phyloP scores from a whole-genome alignment of 345 rosid species.

The Streptanthus diversifolius region DNA sequence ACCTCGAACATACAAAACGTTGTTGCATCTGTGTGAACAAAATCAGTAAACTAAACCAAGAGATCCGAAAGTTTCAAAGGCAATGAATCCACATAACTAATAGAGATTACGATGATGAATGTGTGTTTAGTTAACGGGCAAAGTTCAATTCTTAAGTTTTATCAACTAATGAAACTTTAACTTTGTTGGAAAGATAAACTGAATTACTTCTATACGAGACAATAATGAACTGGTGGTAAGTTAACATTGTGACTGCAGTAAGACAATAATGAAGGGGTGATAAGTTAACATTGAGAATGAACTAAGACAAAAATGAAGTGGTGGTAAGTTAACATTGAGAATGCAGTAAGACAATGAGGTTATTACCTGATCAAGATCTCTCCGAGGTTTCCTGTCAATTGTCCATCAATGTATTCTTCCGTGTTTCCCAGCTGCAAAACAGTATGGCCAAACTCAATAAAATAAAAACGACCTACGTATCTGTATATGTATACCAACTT shows the following conservation, averaged over 20 bases:
- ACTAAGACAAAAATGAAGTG: neutral
- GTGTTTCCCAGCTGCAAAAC: slow-evolving; percentile 74
- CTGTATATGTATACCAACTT: neutral
- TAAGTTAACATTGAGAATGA: too few species aligned
- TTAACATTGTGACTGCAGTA: neutral
- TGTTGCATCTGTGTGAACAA: slow-evolving; percentile 69
- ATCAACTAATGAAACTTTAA: neutral
- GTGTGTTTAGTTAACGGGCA: neutral
- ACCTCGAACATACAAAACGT: slow-evolving; percentile 83
- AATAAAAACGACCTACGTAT: neutral
- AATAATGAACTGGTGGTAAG: neutral
- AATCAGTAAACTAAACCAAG: neutral
- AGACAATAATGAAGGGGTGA: too few species aligned
- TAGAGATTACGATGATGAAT: neutral
- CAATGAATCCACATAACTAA: neutral
- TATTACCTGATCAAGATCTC: slow-evolving; percentile 85
- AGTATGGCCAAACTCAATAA: neutral
- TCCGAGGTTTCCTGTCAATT: slow-evolving; percentile 80
- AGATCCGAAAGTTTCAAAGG: neutral
- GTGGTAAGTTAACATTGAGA: neutral
- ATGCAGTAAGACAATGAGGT: neutral
- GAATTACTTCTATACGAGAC: neutral
- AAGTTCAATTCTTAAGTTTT: neutral
- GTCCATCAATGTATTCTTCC: slow-evolving; percentile 83
- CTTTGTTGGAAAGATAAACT: neutral